These are phyloP conservation scores for Chlorella vulgaris DNA, from an alignment of 139 green algal species.

Conservation along the genomic window DNA sequence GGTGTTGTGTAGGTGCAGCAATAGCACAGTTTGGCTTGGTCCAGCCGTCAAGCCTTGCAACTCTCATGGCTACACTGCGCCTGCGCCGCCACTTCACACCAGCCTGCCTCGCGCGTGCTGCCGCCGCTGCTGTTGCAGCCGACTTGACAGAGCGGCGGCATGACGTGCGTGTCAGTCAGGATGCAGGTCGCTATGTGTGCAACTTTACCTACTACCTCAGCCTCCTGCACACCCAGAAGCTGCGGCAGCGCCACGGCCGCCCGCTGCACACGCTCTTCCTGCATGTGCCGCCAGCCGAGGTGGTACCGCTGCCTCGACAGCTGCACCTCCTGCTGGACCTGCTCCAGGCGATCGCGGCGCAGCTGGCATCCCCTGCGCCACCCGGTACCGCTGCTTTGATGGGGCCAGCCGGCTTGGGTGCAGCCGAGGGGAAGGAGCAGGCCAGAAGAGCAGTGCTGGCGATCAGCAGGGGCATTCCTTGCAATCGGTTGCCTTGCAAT, in stretches of 20 bases:
- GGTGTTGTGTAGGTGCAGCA: no score
- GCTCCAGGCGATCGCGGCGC: slow-evolving; percentile 4
- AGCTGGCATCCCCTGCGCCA: background rate
- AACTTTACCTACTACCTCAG: slow-evolving; percentile 45
- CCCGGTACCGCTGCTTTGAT: background rate
- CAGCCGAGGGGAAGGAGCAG: no score
- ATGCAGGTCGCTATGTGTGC: slow-evolving; percentile 59
- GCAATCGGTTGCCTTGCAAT: no score
- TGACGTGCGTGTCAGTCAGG: slow-evolving; percentile 1
- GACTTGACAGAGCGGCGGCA: background rate
- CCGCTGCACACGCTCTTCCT: slow-evolving; percentile 58
- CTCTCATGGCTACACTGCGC: no score
- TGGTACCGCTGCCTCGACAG: slow-evolving; percentile 35
- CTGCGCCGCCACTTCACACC: no score
- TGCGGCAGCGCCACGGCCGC: background rate
- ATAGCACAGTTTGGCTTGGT: no score
- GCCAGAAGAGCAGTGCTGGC: no score
- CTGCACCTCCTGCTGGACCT: slow-evolving; percentile 45
- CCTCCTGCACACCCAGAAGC: slow-evolving; percentile 20
- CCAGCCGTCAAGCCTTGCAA: background rate
- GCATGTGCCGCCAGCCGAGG: slow-evolving; percentile 59
- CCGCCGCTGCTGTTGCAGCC: background rate
- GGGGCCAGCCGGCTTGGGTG: no score
- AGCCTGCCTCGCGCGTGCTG: no score
- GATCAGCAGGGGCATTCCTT: no score